A percentile compares a stretch with the other conserved stretches of the same genome.
Evolutionary conservation across 495 filamentous ascomycete species (phyloP).

Genomic region (Penicillium pulvis): DNA sequence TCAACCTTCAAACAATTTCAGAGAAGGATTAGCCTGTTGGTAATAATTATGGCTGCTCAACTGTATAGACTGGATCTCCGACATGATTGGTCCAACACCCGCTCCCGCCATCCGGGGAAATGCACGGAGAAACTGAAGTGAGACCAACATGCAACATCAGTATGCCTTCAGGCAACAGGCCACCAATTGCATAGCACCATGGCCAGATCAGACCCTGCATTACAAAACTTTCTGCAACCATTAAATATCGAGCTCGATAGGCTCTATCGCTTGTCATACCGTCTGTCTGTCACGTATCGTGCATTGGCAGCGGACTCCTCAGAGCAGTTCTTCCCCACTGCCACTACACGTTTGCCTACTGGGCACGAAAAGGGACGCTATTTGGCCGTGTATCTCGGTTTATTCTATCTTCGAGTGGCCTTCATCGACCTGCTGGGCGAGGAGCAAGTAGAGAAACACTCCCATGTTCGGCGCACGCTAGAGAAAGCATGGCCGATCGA

Average conservation of each 20-base stretch:
- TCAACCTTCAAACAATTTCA: too few relatives aligned
- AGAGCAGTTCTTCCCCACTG: slow-evolving; percentile 72
- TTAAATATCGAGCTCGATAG: slow-evolving; percentile 29
- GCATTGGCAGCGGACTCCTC: slow-evolving; percentile 59
- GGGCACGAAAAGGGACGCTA: slow-evolving; percentile 63
- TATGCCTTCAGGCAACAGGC: background rate
- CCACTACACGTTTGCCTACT: slow-evolving; percentile 65
- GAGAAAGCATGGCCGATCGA: slow-evolving; percentile 75
- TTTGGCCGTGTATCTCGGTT: slow-evolving; percentile 72
- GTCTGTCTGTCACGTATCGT: slow-evolving; percentile 57
- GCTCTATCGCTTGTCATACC: slow-evolving; percentile 56
- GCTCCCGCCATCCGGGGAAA: background rate
- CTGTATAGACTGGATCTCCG: background rate
- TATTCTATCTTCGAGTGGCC: slow-evolving; percentile 72
- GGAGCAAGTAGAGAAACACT: slow-evolving; percentile 26
- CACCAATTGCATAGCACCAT: slow-evolving; percentile 8
- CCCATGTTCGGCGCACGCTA: slow-evolving; percentile 54
- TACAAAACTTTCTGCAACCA: slow-evolving; percentile 27
- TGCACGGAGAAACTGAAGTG: background rate
- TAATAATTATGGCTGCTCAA: background rate
- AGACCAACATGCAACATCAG: background rate
- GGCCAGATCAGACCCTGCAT: slow-evolving; percentile 14
- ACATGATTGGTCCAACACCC: background rate
- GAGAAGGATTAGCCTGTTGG: background rate
- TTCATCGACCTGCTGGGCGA: slow-evolving; percentile 66